A percentile compares a stretch with the other conserved stretches of the same genome.
phyloP scores from a whole-genome alignment of 2,329 filamentous ascomycete species.

The Harringtonia aguacate region DNA sequence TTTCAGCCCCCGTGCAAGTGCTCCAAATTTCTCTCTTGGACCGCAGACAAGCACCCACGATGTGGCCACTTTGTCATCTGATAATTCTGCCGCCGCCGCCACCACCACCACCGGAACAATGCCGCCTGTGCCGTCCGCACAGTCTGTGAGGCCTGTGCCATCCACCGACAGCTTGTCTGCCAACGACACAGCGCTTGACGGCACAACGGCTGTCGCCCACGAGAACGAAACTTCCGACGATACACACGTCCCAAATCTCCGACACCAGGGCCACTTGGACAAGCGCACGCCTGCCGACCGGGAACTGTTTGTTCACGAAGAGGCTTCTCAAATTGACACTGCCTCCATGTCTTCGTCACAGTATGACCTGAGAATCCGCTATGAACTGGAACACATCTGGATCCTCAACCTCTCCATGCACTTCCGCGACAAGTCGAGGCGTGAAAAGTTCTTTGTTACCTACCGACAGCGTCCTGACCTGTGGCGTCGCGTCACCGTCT shows the following conservation, averaged over 20 bases:
- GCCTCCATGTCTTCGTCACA: slow-evolving; percentile 39
- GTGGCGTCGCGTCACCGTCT: slow-evolving; percentile 86
- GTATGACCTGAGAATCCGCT: slow-evolving; percentile 56
- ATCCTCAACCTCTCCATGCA: slow-evolving; percentile 98
- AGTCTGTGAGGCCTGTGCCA: slow-evolving; percentile 4
- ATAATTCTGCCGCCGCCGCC: too few species aligned
- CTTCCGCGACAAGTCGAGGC: slow-evolving; percentile 82
- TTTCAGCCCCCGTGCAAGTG: slow-evolving; percentile 27
- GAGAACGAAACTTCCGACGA: neutral
- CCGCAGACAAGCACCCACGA: slow-evolving; percentile 35
- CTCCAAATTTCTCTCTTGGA: neutral
- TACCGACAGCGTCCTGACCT: slow-evolving; percentile 70
- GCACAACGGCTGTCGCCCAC: neutral
- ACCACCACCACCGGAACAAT: too few species aligned
- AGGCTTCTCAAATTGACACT: slow-evolving; percentile 22
- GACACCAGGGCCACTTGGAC: too few species aligned
- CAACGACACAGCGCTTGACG: neutral
- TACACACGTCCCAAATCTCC: too few species aligned
- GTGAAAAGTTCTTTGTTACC: slow-evolving; percentile 97
- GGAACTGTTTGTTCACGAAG: slow-evolving; percentile 11
- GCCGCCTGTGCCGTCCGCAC: slow-evolving; percentile 13
- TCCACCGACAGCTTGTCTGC: neutral
- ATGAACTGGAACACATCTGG: slow-evolving; percentile 82
- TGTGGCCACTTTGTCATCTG: slow-evolving; percentile 20
- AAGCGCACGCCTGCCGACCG: neutral